Conservation (phyloP, 192 early-diverging fungal species). For the Backusella mclennaniae region DNA sequence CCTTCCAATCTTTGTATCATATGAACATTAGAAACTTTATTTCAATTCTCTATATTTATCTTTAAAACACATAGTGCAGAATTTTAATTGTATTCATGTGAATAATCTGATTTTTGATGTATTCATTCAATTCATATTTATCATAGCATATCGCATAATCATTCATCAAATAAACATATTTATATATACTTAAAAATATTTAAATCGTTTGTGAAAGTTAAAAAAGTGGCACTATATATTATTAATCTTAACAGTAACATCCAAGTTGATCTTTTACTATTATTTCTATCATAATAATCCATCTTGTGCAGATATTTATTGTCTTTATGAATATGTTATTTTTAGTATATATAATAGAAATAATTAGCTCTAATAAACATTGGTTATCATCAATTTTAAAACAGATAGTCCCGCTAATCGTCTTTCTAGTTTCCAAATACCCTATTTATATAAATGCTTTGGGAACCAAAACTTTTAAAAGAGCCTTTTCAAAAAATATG, state of each 20-base stretch:
- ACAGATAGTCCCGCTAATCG: too few species aligned
- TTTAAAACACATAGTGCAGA: background rate
- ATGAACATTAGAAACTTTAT: slow-evolving; percentile 2
- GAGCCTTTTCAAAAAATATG: too few species aligned
- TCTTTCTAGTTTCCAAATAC: too few species aligned
- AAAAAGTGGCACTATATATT: background rate
- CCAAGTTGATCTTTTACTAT: background rate
- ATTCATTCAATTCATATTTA: background rate
- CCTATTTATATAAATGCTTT: too few species aligned
- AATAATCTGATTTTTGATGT: background rate
- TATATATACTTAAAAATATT: background rate
- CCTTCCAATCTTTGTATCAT: background rate
- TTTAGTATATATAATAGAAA: too few species aligned
- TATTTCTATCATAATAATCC: background rate
- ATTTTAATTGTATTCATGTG: background rate
- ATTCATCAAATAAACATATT: background rate
- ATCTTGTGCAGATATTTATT: background rate
- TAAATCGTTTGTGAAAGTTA: background rate
- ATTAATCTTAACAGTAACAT: background rate
- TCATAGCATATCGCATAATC: background rate
- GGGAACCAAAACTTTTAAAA: too few species aligned
- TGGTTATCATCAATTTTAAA: too few species aligned
- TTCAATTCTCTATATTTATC: background rate
- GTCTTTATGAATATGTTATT: too few species aligned
- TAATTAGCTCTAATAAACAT: too few species aligned